phyloP scores from a whole-genome alignment of 169 alveolate genomes.

The Plasmodium gallinaceum region DNA sequence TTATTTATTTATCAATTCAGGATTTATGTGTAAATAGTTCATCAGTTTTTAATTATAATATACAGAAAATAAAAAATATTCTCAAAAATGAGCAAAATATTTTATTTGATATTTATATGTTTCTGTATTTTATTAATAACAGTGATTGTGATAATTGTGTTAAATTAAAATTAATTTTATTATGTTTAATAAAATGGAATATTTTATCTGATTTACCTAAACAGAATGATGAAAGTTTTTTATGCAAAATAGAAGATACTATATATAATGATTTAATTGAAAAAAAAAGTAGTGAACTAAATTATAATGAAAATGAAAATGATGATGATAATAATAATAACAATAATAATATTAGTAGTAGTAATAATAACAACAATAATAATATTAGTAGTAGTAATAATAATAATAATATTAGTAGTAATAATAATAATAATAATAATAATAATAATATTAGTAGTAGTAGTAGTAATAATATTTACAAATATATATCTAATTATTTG shows the following conservation, averaged over 20 bases:
- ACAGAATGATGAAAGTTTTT: constrained; percentile 12
- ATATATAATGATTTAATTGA: neutral
- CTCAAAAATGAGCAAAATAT: constrained; percentile 9
- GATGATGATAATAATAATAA: too few relatives aligned
- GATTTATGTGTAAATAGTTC: constrained; percentile 10
- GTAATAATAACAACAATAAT: neutral
- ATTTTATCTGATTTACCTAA: constrained; percentile 31
- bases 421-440: neutral
- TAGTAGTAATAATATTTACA: neutral
- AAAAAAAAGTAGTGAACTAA: neutral
- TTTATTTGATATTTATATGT: constrained; percentile 29
- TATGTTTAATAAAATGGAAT: constrained; percentile 17
- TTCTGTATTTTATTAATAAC: constrained; percentile 22
- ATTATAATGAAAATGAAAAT: neutral
- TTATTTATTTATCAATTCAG: constrained; percentile 34
- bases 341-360: neutral
- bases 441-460: neutral
- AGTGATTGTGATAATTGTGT: constrained; percentile 23
- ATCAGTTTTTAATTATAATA: constrained; percentile 5
- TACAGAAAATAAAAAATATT: constrained; percentile 22
- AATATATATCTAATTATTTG: neutral
- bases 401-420: neutral
- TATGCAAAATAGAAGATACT: neutral
- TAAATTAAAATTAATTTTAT: constrained; percentile 24
- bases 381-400: neutral